A percentile compares a stretch with the other conserved stretches of the same genome.
These are phyloP conservation scores for Lepiota subincarnata DNA, from an alignment of 768 basidiomycete species.

Conservation along the genomic window DNA sequence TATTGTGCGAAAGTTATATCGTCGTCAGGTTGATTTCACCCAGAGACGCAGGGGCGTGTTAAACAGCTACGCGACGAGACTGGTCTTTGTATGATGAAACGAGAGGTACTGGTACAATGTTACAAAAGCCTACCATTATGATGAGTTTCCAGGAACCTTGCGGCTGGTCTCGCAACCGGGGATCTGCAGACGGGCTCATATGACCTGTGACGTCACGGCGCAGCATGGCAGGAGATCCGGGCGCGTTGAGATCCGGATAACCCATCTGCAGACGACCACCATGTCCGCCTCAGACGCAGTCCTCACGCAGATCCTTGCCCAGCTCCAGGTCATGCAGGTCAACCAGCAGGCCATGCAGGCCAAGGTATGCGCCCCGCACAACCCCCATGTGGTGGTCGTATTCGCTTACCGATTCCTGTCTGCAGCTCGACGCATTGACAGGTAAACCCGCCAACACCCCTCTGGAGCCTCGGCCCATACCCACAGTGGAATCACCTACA, in stretches of 20 bases:
- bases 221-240: background rate
- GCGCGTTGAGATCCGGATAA: constrained; percentile 5
- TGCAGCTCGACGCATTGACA: constrained; percentile 54
- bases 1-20: no score
- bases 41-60: no score
- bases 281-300: constrained; percentile 53
- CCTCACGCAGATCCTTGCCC: constrained; percentile 67
- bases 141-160: no score
- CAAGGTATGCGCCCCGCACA: constrained; percentile 46
- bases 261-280: background rate
- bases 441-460: constrained; percentile 18
- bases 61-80: no score
- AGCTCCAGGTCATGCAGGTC: constrained; percentile 67
- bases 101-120: no score
- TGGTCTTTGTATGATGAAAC: no score
- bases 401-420: no score
- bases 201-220: constrained; percentile 7
- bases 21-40: no score
- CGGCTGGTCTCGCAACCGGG: no score
- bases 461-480: constrained; percentile 29
- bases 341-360: constrained; percentile 76
- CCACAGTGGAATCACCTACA: constrained; percentile 22
- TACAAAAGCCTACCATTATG: no score
- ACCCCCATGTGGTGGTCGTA: background rate
- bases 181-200: no score